Percentiles rank a stretch among this genome's conserved stretches.
phyloP scores from a whole-genome alignment of 176 grass and related monocot genomes.

The Cocos nucifera region DNA sequence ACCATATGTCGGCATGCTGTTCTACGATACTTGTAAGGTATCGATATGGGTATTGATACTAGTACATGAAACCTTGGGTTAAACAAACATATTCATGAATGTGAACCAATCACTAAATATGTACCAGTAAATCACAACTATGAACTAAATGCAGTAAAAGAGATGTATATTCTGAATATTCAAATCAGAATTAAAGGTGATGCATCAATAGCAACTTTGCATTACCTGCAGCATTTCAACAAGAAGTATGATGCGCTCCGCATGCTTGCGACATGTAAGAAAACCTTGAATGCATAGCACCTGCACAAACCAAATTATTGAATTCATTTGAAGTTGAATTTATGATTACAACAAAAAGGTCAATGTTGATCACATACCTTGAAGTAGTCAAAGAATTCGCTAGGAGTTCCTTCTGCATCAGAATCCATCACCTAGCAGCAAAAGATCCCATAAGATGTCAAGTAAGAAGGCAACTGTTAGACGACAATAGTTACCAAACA shows the following conservation, averaged over 20 bases:
- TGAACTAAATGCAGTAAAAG: no score
- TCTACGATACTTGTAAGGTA: no score
- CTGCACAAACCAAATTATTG: constrained; percentile 28
- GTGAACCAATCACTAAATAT: no score
- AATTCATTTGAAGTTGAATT: constrained; percentile 15
- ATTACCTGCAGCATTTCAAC: constrained; percentile 98
- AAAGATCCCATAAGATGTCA: not conserved
- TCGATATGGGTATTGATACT: no score
- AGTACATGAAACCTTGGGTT: no score
- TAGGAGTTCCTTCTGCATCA: constrained; percentile 96
- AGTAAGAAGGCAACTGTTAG: no score
- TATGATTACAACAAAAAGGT: not conserved
- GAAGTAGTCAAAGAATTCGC: constrained; percentile 97
- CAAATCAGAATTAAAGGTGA: no score
- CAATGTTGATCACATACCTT: constrained; percentile 51
- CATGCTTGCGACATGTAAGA: constrained; percentile 94
- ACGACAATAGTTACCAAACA: not conserved
- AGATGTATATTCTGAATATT: no score
- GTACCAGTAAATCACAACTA: no score
- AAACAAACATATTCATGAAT: no score
- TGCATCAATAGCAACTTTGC: not conserved
- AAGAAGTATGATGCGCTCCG: constrained; percentile 93
- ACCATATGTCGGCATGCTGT: no score
- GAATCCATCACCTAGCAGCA: constrained; percentile 94
- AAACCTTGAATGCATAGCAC: constrained; percentile 99